A percentile compares a stretch with the other conserved stretches of the same genome.
phyloP scores from a whole-genome alignment of 352 stramenopile species.

The Phytopythium cucurbitacearum region DNA sequence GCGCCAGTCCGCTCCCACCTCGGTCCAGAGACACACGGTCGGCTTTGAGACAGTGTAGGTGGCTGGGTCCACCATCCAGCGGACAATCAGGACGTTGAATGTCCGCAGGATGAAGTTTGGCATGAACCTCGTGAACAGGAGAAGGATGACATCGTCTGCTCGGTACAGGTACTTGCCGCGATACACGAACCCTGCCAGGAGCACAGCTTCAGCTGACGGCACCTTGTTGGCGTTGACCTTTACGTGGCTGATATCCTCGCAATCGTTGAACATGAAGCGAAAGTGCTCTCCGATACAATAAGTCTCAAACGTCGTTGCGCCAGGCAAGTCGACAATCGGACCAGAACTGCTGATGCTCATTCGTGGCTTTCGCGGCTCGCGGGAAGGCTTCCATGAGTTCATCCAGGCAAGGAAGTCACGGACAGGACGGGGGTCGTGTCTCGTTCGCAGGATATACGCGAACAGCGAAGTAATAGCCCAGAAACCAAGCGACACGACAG shows the following conservation, averaged over 20 bases:
- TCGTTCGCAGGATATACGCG: slow-evolving; percentile 18
- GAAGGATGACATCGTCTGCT: slow-evolving; percentile 5
- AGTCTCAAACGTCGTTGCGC: slow-evolving; percentile 5
- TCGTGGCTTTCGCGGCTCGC: not conserved
- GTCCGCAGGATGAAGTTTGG: slow-evolving; percentile 9
- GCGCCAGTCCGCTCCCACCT: slow-evolving; percentile 28
- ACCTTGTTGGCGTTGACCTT: not conserved
- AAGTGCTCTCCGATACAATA: slow-evolving; percentile 8
- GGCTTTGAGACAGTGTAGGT: slow-evolving; percentile 26
- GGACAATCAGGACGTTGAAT: slow-evolving; percentile 12
- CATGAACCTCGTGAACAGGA: slow-evolving; percentile 5
- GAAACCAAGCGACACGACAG: slow-evolving; percentile 3
- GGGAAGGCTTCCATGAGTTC: not conserved
- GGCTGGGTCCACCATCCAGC: slow-evolving; percentile 14
- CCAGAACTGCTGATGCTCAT: slow-evolving; percentile 4
- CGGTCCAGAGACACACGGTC: slow-evolving; percentile 28
- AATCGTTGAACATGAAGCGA: slow-evolving; percentile 7
- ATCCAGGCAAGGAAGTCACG: slow-evolving; percentile 1
- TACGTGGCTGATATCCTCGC: slow-evolving; percentile 6
- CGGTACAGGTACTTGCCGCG: slow-evolving; percentile 6
- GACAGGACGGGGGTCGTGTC: slow-evolving; percentile 15
- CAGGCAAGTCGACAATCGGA: slow-evolving; percentile 2
- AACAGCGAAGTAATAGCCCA: slow-evolving; percentile 17
- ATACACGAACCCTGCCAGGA: slow-evolving; percentile 2
- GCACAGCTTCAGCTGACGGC: slow-evolving; percentile 1